Evolutionary conservation across 2,329 filamentous ascomycete genomes (phyloP), one percentile per base, ranked within the genome.

Genomic region (Calonectria henricotiae): DNA sequence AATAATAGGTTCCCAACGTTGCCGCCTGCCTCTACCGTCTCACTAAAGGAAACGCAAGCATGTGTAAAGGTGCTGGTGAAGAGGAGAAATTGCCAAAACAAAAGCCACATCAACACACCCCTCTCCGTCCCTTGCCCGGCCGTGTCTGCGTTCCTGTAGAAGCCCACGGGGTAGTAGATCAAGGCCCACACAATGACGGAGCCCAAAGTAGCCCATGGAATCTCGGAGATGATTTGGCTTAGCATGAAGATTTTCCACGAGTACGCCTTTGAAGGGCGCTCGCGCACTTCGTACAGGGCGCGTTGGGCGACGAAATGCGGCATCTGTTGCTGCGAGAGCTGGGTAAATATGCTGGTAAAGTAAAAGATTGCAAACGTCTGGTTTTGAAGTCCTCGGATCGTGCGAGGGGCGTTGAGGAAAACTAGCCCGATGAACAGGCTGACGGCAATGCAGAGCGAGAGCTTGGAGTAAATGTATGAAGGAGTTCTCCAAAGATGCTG

Each of bases 401-500:
- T 54, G 41, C 32, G 49, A 17, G 49, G 47, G 7, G 67, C 43
- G 11, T 65, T 30, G 11, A 66, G 37, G 54, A 69, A 69, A 32
- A 65, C 62, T 4, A 67, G n/a, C 9, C 65, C 65, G 35, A 68
- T 51, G 39, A 68, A 68, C 23, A 70, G n/a, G 11, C 67, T 62
- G 27, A 61, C 37, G 7, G 35, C 32, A 2, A 67, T 8, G 54
- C 90, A 94, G 27, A 97, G 90, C 0, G 86, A 84, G 0, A 87
- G 79, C 85, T 97, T 97, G 76, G 93, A 91, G 84, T 96, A 97
- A 80, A 97, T 94, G 85, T 97, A 97, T 2, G 91, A 89, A 0
- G 95, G 95, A 0, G 91, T 95, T 68, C 94, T 92, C 94, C 94
- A 97, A 86, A 96, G 96, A 80, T 97, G 94, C 79, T 95, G 89